These are phyloP conservation scores for Pluteus cervinus DNA, from an alignment of 768 basidiomycete genomes.

Conservation along the genomic window DNA sequence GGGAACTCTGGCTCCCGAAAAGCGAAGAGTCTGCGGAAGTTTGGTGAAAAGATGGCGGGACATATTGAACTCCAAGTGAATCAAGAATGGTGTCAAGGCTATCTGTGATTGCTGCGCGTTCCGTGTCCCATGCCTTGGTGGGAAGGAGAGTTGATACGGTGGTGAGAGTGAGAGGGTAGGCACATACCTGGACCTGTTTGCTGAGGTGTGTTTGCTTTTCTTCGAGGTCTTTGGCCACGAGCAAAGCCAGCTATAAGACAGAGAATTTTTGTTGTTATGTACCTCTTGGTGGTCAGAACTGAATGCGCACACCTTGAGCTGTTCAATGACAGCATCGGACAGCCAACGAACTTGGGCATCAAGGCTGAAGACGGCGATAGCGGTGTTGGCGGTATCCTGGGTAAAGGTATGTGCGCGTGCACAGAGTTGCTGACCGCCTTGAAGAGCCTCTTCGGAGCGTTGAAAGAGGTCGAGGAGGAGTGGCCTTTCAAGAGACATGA, in stretches of 20 bases:
- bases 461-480: slow-evolving; percentile 72
- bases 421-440: slow-evolving; percentile 73
- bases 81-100: slow-evolving; percentile 69
- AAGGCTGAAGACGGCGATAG: slow-evolving; percentile 67
- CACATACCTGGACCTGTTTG: slow-evolving; percentile 55
- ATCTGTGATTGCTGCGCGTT: slow-evolving; percentile 52
- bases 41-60: slow-evolving; percentile 75
- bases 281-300: no score
- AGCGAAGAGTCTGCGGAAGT: slow-evolving; percentile 61
- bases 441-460: slow-evolving; percentile 78
- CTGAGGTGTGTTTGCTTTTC: slow-evolving; percentile 58
- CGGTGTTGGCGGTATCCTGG: slow-evolving; percentile 58
- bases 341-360: slow-evolving; percentile 82
- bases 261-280: no score
- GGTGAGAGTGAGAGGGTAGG: neutral
- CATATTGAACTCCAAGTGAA: slow-evolving; percentile 61
- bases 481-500: slow-evolving; percentile 43
- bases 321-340: slow-evolving; percentile 65
- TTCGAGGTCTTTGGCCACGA: slow-evolving; percentile 69
- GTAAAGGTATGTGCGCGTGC: slow-evolving; percentile 57
- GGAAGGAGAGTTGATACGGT: slow-evolving; percentile 1
- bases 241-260: slow-evolving; percentile 56
- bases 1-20: slow-evolving; percentile 73
- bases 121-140: slow-evolving; percentile 63
- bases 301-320: slow-evolving; percentile 52